phyloP scores from a whole-genome alignment of 2,329 filamentous ascomycete genomes.

The Colletotrichum salicis region DNA sequence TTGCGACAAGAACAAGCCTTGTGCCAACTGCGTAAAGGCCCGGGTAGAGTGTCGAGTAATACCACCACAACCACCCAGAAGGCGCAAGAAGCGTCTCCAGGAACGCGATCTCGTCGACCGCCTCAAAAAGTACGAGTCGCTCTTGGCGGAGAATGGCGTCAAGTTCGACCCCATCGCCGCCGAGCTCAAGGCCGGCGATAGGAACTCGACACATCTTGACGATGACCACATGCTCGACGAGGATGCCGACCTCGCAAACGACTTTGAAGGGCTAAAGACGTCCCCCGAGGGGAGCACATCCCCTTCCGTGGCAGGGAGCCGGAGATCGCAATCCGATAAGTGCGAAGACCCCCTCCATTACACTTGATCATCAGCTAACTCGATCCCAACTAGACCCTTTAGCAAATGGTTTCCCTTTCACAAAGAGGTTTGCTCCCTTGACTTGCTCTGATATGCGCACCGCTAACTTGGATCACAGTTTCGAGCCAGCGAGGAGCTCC shows the following conservation, averaged over 20 bases:
- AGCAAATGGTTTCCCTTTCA: slow-evolving; percentile 63
- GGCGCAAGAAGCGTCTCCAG: slow-evolving; percentile 71
- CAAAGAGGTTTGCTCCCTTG: slow-evolving; percentile 56
- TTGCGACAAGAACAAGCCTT: slow-evolving; percentile 79
- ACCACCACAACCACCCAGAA: slow-evolving; percentile 65
- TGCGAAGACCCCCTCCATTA: slow-evolving; percentile 31
- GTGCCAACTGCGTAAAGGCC: slow-evolving; percentile 74
- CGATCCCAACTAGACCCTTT: slow-evolving; percentile 36
- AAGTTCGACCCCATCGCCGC: slow-evolving; percentile 74
- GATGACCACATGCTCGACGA: slow-evolving; percentile 51
- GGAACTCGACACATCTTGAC: slow-evolving; percentile 19
- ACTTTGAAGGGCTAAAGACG: slow-evolving; percentile 65
- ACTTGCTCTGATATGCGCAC: not conserved
- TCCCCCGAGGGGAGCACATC: slow-evolving; percentile 58
- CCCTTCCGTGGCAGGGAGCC: slow-evolving; percentile 40
- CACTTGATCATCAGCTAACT: slow-evolving; percentile 16
- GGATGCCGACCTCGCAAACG: slow-evolving; percentile 66
- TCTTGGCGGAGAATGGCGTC: slow-evolving; percentile 74
- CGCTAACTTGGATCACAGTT: slow-evolving; percentile 51
- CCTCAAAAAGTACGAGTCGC: slow-evolving; percentile 73
- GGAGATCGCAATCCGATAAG: slow-evolving; percentile 41
- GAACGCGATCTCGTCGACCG: slow-evolving; percentile 77
- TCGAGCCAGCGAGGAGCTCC: slow-evolving; percentile 58
- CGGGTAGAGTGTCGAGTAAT: slow-evolving; percentile 70
- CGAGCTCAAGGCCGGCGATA: slow-evolving; percentile 52